These are phyloP conservation scores for Pythium pyrilobum DNA, from an alignment of 352 stramenopile genomes.

Conservation along the genomic window DNA sequence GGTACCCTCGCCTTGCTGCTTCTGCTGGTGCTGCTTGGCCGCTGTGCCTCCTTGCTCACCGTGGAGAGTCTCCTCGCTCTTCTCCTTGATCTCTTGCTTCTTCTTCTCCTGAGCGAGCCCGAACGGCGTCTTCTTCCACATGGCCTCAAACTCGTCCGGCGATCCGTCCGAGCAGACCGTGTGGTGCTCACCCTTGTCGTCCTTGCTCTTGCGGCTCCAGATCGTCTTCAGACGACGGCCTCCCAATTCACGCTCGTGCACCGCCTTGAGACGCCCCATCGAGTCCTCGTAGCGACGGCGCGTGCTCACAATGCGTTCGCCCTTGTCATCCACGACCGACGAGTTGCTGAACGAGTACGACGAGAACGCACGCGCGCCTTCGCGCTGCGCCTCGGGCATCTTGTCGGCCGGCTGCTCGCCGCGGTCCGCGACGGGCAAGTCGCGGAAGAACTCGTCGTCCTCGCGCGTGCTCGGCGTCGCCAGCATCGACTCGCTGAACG, in stretches of 20 bases:
- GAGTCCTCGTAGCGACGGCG: constrained; percentile 84
- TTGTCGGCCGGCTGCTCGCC: constrained; percentile 19
- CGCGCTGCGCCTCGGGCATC: constrained; percentile 26
- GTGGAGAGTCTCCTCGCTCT: constrained; percentile 22
- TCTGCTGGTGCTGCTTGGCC: not conserved
- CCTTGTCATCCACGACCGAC: constrained; percentile 64
- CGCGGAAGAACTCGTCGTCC: constrained; percentile 80
- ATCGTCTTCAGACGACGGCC: constrained; percentile 61
- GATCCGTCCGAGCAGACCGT: constrained; percentile 49
- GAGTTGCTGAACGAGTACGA: constrained; percentile 78
- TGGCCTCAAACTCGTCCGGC: constrained; percentile 62
- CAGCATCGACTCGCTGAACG: constrained; percentile 27
- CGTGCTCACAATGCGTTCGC: constrained; percentile 53
- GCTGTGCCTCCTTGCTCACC: not conserved
- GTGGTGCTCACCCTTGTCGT: constrained; percentile 64
- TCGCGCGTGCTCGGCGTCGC: constrained; percentile 27
- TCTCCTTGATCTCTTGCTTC: constrained; percentile 43
- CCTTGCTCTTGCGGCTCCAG: constrained; percentile 62
- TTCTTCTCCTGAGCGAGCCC: constrained; percentile 62
- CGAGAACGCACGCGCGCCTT: constrained; percentile 42
- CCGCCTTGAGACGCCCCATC: constrained; percentile 68
- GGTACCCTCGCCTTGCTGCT: not conserved
- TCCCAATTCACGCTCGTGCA: constrained; percentile 71
- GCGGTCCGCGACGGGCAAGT: constrained; percentile 43
- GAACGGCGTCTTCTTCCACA: constrained; percentile 72